A percentile compares a stretch with the other conserved stretches of the same genome.
phyloP scores from a whole-genome alignment of 495 filamentous ascomycete genomes.

The Tuber microsphaerosporum region DNA sequence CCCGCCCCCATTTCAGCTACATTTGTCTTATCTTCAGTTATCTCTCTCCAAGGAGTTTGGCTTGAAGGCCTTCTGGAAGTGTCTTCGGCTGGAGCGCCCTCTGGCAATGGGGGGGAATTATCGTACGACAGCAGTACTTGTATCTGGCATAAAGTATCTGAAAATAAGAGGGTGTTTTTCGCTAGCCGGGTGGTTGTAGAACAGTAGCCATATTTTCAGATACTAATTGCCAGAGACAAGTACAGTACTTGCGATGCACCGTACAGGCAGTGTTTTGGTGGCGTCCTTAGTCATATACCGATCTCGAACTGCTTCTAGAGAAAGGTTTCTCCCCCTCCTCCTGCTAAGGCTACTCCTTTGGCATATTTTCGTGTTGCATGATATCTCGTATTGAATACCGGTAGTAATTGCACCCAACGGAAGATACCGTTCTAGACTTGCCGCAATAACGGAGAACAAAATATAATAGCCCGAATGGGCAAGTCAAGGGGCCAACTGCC shows the following conservation, averaged over 20 bases:
- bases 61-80: neutral
- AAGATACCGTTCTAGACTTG: neutral
- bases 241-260: neutral
- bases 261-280: too few species aligned
- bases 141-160: too few species aligned
- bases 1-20: neutral
- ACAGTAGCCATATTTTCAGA: too few species aligned
- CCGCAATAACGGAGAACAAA: neutral
- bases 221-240: too few species aligned
- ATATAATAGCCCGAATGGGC: neutral
- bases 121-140: neutral
- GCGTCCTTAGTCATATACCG: neutral
- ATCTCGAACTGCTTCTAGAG: neutral
- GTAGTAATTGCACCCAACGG: neutral
- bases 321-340: neutral
- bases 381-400: neutral
- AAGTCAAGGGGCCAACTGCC: neutral
- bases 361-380: neutral
- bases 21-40: neutral
- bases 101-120: neutral
- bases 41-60: neutral
- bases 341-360: neutral
- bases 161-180: too few species aligned
- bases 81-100: neutral
- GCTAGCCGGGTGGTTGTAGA: too few species aligned